Base-by-base conservation (phyloP, 164 flowering plant genomes). In the Vitis cinerea region DNA sequence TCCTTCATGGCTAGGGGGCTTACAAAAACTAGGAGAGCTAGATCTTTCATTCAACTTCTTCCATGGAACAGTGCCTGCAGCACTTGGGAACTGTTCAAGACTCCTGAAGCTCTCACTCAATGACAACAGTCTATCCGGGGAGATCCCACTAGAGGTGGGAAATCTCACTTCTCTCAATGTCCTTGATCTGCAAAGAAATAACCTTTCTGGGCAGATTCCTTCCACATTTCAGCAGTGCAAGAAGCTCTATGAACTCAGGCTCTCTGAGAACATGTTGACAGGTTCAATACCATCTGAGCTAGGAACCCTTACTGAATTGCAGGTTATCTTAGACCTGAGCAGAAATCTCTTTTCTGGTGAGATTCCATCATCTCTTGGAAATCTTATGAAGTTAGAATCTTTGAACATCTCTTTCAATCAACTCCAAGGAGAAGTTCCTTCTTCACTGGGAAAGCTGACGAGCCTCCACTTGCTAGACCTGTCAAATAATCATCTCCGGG, bases 171-270 rank as follows among this genome's bases (percentile, higher is more conserved):
- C 84, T 50, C 79, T 95, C 59, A 88, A 93, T 78, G 97, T 95
- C 60, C 87, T 95, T 10, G 78, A 89, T 63, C 79, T 95, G 60
- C 86, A 84, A 63, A 78, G 64, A 37, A 95, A 95, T 84, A 85
- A 81, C 50, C 80, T 95, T 13, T 85, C 92, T 0, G 97, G 99
- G 14, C 11, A 80, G 16, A 90, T 95, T 70, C 99, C 99, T 37
- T 44, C 86, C 6, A 74, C 90, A 60, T 77, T 94, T 53, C 86
- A 86, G 70, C 77, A 85, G 4, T 89, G 95, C 70, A 77, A 64
- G 79, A 94, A 90, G 82, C 94, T 94, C 49, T 92, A 81, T 63
- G 94, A 86, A 55, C 76, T 94, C 61, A 83, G 92, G 73, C 87
- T 92, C 2, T 82, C 97, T 0, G 79, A 84, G 59, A 94, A 91